Evolutionary conservation across 2,329 filamentous ascomycete genomes (phyloP), one percentile per base, ranked within the genome.

Genomic region (Diaporthe longicolla): DNA sequence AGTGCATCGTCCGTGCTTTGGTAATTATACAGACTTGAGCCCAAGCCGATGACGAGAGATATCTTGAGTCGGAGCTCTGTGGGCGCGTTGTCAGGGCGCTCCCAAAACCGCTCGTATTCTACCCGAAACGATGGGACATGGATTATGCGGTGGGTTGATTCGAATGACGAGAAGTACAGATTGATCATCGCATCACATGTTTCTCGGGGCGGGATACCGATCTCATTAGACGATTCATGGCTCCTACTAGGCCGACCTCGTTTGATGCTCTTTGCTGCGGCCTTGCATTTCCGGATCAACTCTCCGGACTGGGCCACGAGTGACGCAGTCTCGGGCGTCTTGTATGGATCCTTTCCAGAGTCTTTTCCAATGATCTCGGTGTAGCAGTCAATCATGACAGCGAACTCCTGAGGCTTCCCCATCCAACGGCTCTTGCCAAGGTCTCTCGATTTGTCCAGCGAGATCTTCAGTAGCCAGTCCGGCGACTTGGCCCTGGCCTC

Each of bases 81-180:
- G 1, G 78, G 73, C 1, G 77, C 76, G 10, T 9, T 76, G 7
- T 80, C 78, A 0, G 82, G 79, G 4, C 82, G 13, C 4, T 82
- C 78, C 88, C 88, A 90, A 74, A 87, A 87, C 0, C 70, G 78
- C 4, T 81, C 74, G 76, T 89, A 91, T 10, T 89, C 85, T 26
- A 80, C 76, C 83, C 84, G 84, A 74, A 91, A 91, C 0, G 83
- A 86, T 0, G 88, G 88, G 6, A 82, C 78, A 71, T 91, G 89
- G 0, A 91, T 78, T 58, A 91, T 86, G 4, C 88, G 85, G 69
- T 89, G 85, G 0, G 84, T 83, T 1, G 83, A 84, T 74, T 89
- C 89, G 73, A 88, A 89, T 0, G 81, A 86, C 3, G 79, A 79
- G 57, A 90, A 85, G 78, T 91, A 91, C 0, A 86, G 76, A 1